Evolutionary conservation across 2,329 filamentous ascomycete genomes (phyloP).

Genomic region (Pleomassaria siparia): DNA sequence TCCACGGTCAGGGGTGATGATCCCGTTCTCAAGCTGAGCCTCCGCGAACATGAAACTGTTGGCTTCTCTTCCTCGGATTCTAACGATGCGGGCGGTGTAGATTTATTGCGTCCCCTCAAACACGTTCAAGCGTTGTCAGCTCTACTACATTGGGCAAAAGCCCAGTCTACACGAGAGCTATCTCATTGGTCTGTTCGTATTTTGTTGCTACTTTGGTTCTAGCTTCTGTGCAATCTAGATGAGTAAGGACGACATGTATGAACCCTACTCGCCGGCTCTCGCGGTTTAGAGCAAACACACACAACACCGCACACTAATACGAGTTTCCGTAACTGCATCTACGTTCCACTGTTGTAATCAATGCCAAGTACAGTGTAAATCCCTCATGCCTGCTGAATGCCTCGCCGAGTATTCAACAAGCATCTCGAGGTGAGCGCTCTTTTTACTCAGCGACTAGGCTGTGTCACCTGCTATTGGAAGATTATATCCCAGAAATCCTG

Average conservation of each 20-base stretch:
- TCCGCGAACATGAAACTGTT: not conserved
- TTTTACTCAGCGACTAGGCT: conserved; percentile 2
- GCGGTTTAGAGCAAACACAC: not conserved
- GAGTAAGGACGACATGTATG: conserved; percentile 3
- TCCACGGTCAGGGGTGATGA: too few relatives aligned
- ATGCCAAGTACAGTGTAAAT: not conserved
- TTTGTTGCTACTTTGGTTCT: conserved; percentile 1
- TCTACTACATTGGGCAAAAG: not conserved
- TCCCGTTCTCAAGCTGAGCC: conserved; percentile 2
- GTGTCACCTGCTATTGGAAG: not conserved
- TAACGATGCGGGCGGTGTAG: not conserved
- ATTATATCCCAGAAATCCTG: not conserved
- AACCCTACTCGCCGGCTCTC: not conserved
- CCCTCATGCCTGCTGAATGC: not conserved
- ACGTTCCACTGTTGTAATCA: not conserved
- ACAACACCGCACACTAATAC: not conserved
- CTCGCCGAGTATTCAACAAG: not conserved
- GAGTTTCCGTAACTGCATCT: not conserved
- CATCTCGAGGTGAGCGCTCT: not conserved
- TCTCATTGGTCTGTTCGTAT: conserved; percentile 11
- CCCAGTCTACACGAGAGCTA: not conserved
- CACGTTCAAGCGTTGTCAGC: not conserved
- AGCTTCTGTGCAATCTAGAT: not conserved
- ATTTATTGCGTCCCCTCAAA: not conserved
- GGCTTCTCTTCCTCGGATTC: not conserved